Conservation (phyloP, 805 yeast species). For the Candida broadrunensis region DNA sequence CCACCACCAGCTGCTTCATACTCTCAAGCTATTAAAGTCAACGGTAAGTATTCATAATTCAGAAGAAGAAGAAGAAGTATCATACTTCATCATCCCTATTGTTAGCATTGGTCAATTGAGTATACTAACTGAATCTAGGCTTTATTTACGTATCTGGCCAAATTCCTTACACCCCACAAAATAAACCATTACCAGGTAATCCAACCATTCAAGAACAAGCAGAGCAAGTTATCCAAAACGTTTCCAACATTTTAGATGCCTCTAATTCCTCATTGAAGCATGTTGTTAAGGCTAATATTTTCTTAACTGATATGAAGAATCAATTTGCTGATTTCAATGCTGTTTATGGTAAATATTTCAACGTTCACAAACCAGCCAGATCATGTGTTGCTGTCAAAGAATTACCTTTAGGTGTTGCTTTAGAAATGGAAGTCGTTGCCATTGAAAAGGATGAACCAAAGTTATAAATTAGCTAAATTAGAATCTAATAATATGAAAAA, state of each 20-base stretch:
- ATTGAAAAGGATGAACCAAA: slow-evolving; percentile 46
- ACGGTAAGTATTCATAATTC: slow-evolving; percentile 36
- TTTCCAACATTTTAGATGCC: slow-evolving; percentile 71
- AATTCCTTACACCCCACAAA: slow-evolving; percentile 83
- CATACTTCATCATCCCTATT: too few species aligned
- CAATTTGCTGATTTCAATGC: slow-evolving; percentile 82
- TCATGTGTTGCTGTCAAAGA: slow-evolving; percentile 94
- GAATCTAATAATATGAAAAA: too few species aligned
- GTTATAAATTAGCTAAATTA: slow-evolving; percentile 4
- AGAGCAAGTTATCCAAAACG: slow-evolving; percentile 69
- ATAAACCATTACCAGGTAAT: slow-evolving; percentile 70
- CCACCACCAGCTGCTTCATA: slow-evolving; percentile 98
- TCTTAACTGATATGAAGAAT: slow-evolving; percentile 80
- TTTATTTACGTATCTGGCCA: slow-evolving; percentile 93
- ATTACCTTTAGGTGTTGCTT: slow-evolving; percentile 82
- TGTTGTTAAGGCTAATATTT: slow-evolving; percentile 84
- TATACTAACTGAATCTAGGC: slow-evolving; percentile 37
- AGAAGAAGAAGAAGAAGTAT: too few species aligned
- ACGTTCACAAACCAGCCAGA: slow-evolving; percentile 87
- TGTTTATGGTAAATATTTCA: slow-evolving; percentile 78
- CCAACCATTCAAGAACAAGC: slow-evolving; percentile 70
- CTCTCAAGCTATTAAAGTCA: slow-evolving; percentile 92
- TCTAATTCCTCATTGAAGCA: slow-evolving; percentile 81
- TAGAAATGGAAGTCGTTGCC: slow-evolving; percentile 93
- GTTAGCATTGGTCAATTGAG: background rate